These are phyloP conservation scores for Sordariomycetes sp. DNA, from an alignment of 2,329 filamentous ascomycete species.

Conservation along the genomic window DNA sequence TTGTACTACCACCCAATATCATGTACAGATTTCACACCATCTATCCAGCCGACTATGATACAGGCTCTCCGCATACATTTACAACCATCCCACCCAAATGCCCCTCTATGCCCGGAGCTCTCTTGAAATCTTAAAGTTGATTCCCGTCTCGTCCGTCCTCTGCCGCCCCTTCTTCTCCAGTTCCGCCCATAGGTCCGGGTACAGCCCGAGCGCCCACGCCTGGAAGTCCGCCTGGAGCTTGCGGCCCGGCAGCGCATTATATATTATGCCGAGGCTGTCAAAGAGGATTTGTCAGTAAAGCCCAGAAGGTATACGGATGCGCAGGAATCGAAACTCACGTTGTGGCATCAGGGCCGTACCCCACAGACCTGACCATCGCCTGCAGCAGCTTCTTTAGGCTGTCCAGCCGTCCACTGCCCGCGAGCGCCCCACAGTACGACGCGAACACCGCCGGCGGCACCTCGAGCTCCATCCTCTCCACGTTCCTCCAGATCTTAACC, in stretches of 20 bases:
- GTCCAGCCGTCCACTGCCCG: slow-evolving; percentile 59
- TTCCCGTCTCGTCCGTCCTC: slow-evolving; percentile 30
- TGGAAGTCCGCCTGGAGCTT: slow-evolving; percentile 60
- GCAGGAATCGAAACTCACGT: slow-evolving; percentile 70
- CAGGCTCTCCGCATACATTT: slow-evolving; percentile 10
- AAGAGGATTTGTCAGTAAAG: slow-evolving; percentile 26
- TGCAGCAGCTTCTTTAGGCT: slow-evolving; percentile 57
- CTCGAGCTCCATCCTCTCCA: slow-evolving; percentile 67
- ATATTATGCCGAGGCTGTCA: slow-evolving; percentile 59
- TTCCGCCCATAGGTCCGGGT: slow-evolving; percentile 58
- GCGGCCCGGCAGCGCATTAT: slow-evolving; percentile 60
- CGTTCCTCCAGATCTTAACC: slow-evolving; percentile 58
- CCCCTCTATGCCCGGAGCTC: slow-evolving; percentile 32
- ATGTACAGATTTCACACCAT: slow-evolving; percentile 5
- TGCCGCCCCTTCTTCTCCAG: slow-evolving; percentile 44
- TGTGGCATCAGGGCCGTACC: slow-evolving; percentile 54
- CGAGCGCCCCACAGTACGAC: slow-evolving; percentile 67
- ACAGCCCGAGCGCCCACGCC: slow-evolving; percentile 59
- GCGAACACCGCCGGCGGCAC: slow-evolving; percentile 64
- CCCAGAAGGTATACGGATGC: slow-evolving; percentile 1
- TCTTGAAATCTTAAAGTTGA: slow-evolving; percentile 37
- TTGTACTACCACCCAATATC: slow-evolving; percentile 7
- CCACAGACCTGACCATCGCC: slow-evolving; percentile 55
- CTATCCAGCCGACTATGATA: slow-evolving; percentile 10
- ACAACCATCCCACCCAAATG: background rate